Evolutionary conservation across 805 yeast genomes (phyloP).

Genomic region (Maudiozyma bulderi): DNA sequence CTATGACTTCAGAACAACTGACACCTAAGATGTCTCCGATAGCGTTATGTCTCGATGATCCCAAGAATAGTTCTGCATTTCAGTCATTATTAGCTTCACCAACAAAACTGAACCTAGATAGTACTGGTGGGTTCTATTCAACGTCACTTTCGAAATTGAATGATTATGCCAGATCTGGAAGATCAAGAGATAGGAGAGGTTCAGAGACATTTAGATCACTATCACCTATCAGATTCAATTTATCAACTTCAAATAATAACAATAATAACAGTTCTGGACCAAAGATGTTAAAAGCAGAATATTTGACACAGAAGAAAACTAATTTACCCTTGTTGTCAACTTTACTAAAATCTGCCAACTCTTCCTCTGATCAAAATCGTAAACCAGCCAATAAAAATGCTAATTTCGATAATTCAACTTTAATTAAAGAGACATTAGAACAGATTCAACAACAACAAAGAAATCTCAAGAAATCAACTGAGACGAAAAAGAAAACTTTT

Average conservation of each 20-base stretch:
- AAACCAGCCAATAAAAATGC: neutral
- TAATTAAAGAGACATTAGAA: conserved; percentile 16
- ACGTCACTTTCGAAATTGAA: conserved; percentile 28
- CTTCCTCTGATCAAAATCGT: neutral
- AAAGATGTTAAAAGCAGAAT: conserved; percentile 25
- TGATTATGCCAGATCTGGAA: conserved; percentile 15
- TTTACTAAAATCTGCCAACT: conserved; percentile 8
- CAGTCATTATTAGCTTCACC: conserved; percentile 20
- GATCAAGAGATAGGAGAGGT: conserved; percentile 12
- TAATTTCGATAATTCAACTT: neutral
- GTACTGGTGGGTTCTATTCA: conserved; percentile 14
- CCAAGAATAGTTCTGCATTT: conserved; percentile 9
- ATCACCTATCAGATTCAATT: conserved; percentile 20
- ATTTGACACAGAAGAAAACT: conserved; percentile 10
- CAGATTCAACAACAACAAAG: conserved; percentile 10
- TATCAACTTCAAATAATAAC: neutral
- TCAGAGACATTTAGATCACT: conserved; percentile 22
- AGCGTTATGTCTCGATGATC: conserved; percentile 21
- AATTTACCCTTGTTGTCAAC: conserved; percentile 18
- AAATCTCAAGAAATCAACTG: neutral
- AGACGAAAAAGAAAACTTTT: neutral
- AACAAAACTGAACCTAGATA: conserved; percentile 20
- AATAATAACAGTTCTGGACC: conserved; percentile 14
- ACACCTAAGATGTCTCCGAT: conserved; percentile 25
- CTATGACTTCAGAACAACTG: conserved; percentile 19